Evolutionary conservation across 495 filamentous ascomycete species (phyloP).

Genomic region (Daldinia childiae): DNA sequence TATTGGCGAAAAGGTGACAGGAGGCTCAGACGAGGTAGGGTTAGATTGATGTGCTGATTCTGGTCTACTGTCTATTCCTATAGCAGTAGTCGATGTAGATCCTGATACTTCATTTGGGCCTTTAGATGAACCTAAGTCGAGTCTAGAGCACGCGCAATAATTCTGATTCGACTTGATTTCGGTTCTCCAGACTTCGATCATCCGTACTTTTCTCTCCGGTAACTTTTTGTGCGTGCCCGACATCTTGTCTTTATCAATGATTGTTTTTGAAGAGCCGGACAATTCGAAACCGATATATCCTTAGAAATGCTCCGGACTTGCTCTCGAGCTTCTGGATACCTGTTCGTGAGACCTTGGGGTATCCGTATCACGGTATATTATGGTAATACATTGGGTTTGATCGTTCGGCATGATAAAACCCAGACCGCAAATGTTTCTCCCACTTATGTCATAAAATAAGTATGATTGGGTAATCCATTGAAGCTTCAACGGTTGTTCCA

Average conservation of each 20-base stretch:
- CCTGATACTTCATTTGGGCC: not conserved
- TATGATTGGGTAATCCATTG: constrained; percentile 8
- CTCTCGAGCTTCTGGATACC: not conserved
- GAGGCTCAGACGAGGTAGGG: not conserved
- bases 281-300: not conserved
- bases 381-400: not conserved
- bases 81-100: not conserved
- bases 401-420: not conserved
- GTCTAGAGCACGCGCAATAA: constrained; percentile 37
- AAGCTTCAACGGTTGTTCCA: not conserved
- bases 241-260: constrained; percentile 7
- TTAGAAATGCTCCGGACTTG: not conserved
- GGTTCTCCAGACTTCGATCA: constrained; percentile 43
- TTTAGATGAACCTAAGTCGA: not conserved
- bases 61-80: constrained; percentile 1
- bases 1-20: not conserved
- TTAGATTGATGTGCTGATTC: not conserved
- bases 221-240: not conserved
- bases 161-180: constrained; percentile 35
- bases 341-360: too few species aligned
- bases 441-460: not conserved
- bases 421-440: not conserved
- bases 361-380: not conserved
- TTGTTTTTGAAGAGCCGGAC: not conserved
- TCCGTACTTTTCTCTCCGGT: not conserved